Conservation (phyloP, 306 rosid genomes). For the Castanopsis chinensis region DNA sequence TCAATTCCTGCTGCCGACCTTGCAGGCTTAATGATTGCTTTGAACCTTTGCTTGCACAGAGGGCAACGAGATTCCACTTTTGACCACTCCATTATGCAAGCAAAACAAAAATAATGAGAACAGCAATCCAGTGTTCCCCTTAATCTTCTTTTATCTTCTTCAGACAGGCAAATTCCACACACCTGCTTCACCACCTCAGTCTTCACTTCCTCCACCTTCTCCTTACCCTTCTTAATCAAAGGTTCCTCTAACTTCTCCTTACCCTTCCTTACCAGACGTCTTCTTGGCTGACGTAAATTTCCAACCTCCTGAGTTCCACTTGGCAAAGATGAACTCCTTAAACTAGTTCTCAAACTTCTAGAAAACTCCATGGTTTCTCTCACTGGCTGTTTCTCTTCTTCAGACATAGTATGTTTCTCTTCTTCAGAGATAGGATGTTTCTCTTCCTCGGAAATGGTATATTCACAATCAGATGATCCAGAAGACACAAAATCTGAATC, state of each 20-base stretch:
- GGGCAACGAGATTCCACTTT: conserved; percentile 99
- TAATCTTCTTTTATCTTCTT: conserved; percentile 88
- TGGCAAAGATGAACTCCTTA: conserved; percentile 47
- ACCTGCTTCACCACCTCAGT: conserved; percentile 67
- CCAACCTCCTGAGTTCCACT: conserved; percentile 35
- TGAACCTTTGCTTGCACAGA: conserved; percentile 96
- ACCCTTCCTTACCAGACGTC: conserved; percentile 68
- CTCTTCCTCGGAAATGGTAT: conserved; percentile 94
- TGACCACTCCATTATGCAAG: conserved; percentile 97
- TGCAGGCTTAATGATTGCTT: conserved; percentile 72
- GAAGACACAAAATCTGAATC: conserved; percentile 56
- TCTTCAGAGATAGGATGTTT: conserved; percentile 89
- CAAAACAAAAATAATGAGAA: conserved; percentile 87
- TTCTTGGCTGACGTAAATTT: conserved; percentile 38
- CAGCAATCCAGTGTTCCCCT: conserved; percentile 89
- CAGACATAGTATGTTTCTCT: conserved; percentile 94
- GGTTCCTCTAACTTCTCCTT: conserved; percentile 87
- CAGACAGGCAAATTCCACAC: conserved; percentile 92
- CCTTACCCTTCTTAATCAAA: conserved; percentile 61
- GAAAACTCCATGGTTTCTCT: conserved; percentile 79
- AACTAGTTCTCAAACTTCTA: conserved; percentile 41
- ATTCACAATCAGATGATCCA: conserved; percentile 65
- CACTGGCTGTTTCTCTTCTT: conserved; percentile 96
- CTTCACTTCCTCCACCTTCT: conserved; percentile 69
- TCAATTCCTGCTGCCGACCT: conserved; percentile 58